Conservation (phyloP, 169 alveolate species). For the Pseudocohnilembus persalinus region DNA sequence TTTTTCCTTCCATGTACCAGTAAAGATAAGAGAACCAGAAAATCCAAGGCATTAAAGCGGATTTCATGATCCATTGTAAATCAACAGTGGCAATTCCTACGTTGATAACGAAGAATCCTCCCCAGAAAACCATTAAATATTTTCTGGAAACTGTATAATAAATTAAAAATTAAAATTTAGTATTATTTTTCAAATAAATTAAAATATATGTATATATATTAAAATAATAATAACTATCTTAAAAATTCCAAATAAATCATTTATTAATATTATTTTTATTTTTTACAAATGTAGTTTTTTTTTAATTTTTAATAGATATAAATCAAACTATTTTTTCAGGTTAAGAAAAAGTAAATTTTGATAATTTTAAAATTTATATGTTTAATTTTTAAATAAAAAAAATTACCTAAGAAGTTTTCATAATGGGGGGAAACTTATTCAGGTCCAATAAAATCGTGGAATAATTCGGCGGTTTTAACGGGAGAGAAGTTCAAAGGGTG, state of each 20-base stretch:
- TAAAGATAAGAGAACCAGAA: slow-evolving; percentile 47
- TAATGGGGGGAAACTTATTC: slow-evolving; percentile 52
- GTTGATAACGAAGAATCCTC: slow-evolving; percentile 43
- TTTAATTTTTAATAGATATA: not conserved
- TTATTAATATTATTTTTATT: not conserved
- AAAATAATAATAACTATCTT: too few relatives aligned
- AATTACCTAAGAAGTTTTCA: slow-evolving; percentile 39
- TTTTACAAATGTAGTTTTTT: not conserved
- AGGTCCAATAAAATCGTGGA: slow-evolving; percentile 49
- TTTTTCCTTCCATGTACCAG: slow-evolving; percentile 48
- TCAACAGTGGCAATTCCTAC: slow-evolving; percentile 42
- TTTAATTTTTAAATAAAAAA: not conserved
- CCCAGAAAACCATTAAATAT: slow-evolving; percentile 29
- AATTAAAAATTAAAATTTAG: not conserved
- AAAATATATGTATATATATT: too few relatives aligned
- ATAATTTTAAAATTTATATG: not conserved
- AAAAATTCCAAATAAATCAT: too few relatives aligned
- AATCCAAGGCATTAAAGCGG: slow-evolving; percentile 41
- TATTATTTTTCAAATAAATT: too few relatives aligned
- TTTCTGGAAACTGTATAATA: not conserved
- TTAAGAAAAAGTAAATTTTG: not conserved
- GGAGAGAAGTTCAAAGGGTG: slow-evolving; percentile 47
- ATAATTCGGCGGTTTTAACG: slow-evolving; percentile 46
- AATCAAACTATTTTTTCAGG: slow-evolving; percentile 1
- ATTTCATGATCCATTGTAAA: slow-evolving; percentile 44